A percentile compares a stretch with the other conserved stretches of the same genome.
Evolutionary conservation across 1,139 yeast species (phyloP).

Genomic region (Kurtzmaniella quercitrusa): DNA sequence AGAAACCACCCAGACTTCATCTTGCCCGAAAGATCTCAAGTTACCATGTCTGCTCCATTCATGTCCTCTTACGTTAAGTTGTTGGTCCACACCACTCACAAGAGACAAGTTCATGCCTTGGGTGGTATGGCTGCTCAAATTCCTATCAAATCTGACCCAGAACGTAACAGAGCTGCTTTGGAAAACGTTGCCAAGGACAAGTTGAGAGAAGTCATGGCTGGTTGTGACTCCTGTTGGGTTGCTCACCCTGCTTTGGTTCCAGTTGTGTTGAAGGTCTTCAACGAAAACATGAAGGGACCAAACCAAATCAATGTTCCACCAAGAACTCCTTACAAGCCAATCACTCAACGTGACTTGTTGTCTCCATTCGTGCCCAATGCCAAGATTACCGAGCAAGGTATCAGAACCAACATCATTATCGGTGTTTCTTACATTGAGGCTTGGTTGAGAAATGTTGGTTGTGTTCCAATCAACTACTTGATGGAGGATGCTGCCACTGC

Average conservation of each 20-base stretch:
- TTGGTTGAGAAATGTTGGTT: slow-evolving; percentile 76
- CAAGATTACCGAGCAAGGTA: slow-evolving; percentile 65
- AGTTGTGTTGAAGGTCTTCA: slow-evolving; percentile 71
- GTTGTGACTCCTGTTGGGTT: slow-evolving; percentile 82
- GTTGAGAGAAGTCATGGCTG: slow-evolving; percentile 69
- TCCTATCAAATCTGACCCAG: slow-evolving; percentile 67
- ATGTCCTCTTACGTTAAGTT: slow-evolving; percentile 68
- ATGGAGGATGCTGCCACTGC: slow-evolving; percentile 92
- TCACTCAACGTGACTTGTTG: slow-evolving; percentile 66
- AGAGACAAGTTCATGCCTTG: slow-evolving; percentile 74
- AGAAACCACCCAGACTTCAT: slow-evolving; percentile 60
- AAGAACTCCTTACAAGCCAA: slow-evolving; percentile 39
- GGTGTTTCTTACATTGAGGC: slow-evolving; percentile 80
- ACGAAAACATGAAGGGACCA: slow-evolving; percentile 80
- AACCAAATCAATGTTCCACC: slow-evolving; percentile 71
- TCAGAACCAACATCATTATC: slow-evolving; percentile 65
- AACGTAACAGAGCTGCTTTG: slow-evolving; percentile 63
- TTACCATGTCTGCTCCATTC: slow-evolving; percentile 72
- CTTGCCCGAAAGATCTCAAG: slow-evolving; percentile 70
- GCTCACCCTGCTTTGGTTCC: slow-evolving; percentile 79
- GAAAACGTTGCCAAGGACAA: slow-evolving; percentile 70
- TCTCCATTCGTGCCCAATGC: slow-evolving; percentile 68
- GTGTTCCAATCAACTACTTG: slow-evolving; percentile 77
- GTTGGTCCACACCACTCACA: slow-evolving; percentile 67
- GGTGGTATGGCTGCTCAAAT: slow-evolving; percentile 88